These are phyloP conservation scores for Brassica carinata DNA, from an alignment of 345 rosid genomes.

Conservation along the genomic window DNA sequence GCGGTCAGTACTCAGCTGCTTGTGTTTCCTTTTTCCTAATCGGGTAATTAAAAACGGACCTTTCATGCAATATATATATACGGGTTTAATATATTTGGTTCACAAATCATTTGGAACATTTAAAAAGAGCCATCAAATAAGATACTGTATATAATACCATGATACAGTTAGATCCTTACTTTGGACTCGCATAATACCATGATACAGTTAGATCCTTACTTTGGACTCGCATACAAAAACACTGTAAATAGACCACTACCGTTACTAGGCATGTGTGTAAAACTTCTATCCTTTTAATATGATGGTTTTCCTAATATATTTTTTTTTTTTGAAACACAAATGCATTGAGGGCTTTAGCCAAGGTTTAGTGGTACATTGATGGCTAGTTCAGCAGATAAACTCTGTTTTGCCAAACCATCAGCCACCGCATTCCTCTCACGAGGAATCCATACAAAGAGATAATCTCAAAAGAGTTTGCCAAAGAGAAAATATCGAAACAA, in stretches of 20 bases:
- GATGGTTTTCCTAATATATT: neutral
- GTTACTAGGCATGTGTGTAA: neutral
- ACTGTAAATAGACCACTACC: neutral
- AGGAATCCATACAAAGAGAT: too few species aligned
- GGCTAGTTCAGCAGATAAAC: too few species aligned
- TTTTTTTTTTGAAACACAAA: too few species aligned
- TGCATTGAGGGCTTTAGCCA: too few species aligned
- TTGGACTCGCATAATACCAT: neutral
- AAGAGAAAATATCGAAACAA: too few species aligned
- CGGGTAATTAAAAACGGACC: neutral
- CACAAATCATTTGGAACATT: neutral
- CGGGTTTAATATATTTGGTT: neutral
- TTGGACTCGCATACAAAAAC: neutral
- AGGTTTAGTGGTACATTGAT: too few species aligned
- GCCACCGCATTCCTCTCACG: too few species aligned
- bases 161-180: too few species aligned
- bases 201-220: too few species aligned
- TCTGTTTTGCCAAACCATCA: too few species aligned
- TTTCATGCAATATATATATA: neutral
- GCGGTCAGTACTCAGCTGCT: conserved; percentile 25
- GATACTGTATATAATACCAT: neutral
- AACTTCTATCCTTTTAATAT: conserved; percentile 3
- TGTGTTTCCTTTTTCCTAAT: neutral
- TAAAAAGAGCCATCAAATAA: neutral
- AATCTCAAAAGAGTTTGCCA: too few species aligned